A percentile compares a stretch with the other conserved stretches of the same genome.
Evolutionary conservation across 225 moss, liverwort and hornwort species (phyloP).

Genomic region (Marchantia polymorpha): DNA sequence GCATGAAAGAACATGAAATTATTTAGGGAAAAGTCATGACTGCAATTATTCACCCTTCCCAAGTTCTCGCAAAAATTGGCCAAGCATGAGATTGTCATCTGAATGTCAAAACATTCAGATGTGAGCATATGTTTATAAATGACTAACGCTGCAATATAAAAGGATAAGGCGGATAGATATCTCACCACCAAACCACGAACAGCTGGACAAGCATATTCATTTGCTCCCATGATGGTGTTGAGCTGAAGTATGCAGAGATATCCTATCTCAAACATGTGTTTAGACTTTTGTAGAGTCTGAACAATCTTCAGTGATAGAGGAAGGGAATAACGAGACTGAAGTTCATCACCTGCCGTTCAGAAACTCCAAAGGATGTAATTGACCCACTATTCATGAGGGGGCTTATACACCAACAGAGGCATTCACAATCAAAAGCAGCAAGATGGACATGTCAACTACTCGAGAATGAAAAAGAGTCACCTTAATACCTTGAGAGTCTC

Average conservation of each 20-base stretch:
- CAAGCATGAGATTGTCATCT: not conserved
- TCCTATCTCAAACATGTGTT: constrained; percentile 38
- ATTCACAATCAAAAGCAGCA: not conserved
- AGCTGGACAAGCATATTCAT: constrained; percentile 32
- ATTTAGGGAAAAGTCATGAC: not conserved
- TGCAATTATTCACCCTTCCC: not conserved
- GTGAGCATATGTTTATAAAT: not conserved
- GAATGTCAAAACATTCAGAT: not conserved
- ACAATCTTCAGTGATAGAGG: constrained; percentile 37
- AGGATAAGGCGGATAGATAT: not conserved
- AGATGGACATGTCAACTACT: not conserved
- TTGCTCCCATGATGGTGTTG: constrained; percentile 31
- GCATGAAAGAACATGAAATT: too few relatives aligned
- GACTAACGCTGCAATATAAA: not conserved
- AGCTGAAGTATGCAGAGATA: constrained; percentile 35
- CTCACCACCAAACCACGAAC: constrained; percentile 43
- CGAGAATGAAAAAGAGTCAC: not conserved
- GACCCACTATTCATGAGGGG: not conserved
- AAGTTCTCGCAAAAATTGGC: not conserved
- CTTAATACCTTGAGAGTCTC: not conserved
- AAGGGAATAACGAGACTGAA: constrained; percentile 31
- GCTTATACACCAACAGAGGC: not conserved
- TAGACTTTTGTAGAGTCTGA: constrained; percentile 29
- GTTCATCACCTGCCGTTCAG: not conserved
- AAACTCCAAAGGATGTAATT: not conserved